A percentile compares a stretch with the other conserved stretches of the same genome.
Evolutionary conservation across 441 rosid genomes (phyloP).

Genomic region (Viola pubescens): DNA sequence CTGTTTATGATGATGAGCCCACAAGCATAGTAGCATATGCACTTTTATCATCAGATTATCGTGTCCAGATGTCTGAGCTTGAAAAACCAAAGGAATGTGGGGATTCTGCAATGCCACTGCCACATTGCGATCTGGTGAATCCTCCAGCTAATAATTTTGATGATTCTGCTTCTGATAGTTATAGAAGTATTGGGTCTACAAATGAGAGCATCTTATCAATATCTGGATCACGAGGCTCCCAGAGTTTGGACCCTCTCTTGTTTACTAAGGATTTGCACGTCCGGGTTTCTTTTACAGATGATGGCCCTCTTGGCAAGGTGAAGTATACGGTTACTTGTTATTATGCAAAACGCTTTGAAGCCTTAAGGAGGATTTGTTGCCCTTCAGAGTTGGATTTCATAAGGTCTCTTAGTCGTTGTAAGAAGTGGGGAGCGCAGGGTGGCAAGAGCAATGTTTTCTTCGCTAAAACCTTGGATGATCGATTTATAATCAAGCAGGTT

Average conservation of each 20-base stretch:
- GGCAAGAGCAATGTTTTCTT: constrained; percentile 98
- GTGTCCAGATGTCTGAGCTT: constrained; percentile 42
- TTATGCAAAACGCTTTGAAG: constrained; percentile 76
- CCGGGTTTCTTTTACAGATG: constrained; percentile 64
- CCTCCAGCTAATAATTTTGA: constrained; percentile 44
- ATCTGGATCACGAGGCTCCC: constrained; percentile 47
- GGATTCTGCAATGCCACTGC: constrained; percentile 32
- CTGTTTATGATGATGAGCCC: constrained; percentile 89
- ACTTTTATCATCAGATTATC: constrained; percentile 59
- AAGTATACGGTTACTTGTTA: constrained; percentile 79
- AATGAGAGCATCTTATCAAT: constrained; percentile 45
- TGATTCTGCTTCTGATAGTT: constrained; percentile 51
- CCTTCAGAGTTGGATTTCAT: constrained; percentile 74
- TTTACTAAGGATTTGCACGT: constrained; percentile 60
- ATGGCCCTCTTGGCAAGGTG: constrained; percentile 57
- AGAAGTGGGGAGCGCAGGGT: constrained; percentile 97
- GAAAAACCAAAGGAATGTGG: constrained; percentile 50
- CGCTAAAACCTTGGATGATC: constrained; percentile 92
- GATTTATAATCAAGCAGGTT: constrained; percentile 90
- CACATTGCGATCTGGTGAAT: constrained; percentile 39
- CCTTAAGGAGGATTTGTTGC: constrained; percentile 67
- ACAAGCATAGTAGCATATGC: constrained; percentile 86
- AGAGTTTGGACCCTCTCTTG: constrained; percentile 49
- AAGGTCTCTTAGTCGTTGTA: constrained; percentile 91
- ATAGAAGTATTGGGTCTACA: constrained; percentile 42